Percentiles rank a stretch among this genome's conserved stretches.
Evolutionary conservation across 441 rosid genomes (phyloP).

Genomic region (Lepidium campestre): DNA sequence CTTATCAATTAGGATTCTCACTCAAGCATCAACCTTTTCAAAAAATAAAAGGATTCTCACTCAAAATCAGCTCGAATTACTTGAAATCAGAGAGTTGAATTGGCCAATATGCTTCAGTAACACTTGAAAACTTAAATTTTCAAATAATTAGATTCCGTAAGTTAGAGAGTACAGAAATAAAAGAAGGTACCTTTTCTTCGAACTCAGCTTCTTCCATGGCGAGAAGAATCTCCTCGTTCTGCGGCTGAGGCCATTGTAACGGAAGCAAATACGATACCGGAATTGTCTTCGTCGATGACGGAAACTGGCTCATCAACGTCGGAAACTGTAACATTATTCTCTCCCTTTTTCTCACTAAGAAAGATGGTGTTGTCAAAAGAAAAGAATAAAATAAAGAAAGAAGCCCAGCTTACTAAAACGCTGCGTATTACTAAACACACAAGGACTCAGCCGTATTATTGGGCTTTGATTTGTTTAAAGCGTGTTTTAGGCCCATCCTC

Average conservation of each 20-base stretch:
- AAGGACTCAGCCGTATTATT: background rate
- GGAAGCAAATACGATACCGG: conserved; percentile 55
- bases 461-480: background rate
- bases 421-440: background rate
- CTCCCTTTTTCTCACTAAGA: background rate
- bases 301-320: conserved; percentile 59
- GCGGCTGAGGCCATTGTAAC: conserved; percentile 53
- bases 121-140: background rate
- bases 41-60: background rate
- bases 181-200: conserved; percentile 44
- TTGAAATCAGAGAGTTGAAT: background rate
- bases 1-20: background rate
- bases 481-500: background rate
- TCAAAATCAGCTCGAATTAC: background rate
- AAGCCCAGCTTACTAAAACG: background rate
- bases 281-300: conserved; percentile 45
- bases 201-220: conserved; percentile 70
- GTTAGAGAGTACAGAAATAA: background rate
- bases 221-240: conserved; percentile 58
- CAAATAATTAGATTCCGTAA: background rate
- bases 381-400: background rate
- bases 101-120: background rate
- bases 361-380: background rate
- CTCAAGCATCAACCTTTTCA: background rate
- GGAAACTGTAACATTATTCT: conserved; percentile 59